Evolutionary conservation across 371 early-diverging fungal genomes (phyloP).

Genomic region (Batkoa obscura): DNA sequence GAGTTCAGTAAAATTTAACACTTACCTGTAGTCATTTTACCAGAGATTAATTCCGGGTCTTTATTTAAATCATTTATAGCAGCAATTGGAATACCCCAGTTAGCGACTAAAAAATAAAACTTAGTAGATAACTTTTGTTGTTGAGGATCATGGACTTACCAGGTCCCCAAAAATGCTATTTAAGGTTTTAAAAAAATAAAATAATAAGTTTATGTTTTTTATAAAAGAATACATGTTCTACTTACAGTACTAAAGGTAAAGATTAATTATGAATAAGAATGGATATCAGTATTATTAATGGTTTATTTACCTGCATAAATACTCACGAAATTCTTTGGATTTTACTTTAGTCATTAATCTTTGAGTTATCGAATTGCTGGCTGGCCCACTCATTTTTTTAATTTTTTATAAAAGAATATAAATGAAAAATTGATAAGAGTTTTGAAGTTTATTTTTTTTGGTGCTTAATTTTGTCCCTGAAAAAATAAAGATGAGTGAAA

Average conservation of each 20-base stretch:
- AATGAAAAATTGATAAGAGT: too few species aligned
- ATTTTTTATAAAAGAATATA: too few species aligned
- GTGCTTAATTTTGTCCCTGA: too few species aligned
- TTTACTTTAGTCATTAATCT: not conserved
- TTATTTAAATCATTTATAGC: constrained; percentile 86
- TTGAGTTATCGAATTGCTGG: not conserved
- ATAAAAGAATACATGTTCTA: not conserved
- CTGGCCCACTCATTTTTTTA: constrained; percentile 1
- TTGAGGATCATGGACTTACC: constrained; percentile 15
- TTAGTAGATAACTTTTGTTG: not conserved
- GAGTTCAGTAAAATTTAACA: not conserved
- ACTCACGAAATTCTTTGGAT: constrained; percentile 7
- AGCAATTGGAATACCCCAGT: constrained; percentile 95
- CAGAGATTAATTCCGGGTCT: constrained; percentile 83
- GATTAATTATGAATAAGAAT: not conserved
- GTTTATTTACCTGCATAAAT: constrained; percentile 8
- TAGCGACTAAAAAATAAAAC: constrained; percentile 41
- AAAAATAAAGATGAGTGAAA: too few species aligned
- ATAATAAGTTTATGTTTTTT: not conserved
- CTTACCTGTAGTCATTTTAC: constrained; percentile 79
- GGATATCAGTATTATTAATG: not conserved
- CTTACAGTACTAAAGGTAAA: not conserved
- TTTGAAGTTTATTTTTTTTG: too few species aligned
- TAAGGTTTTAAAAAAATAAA: not conserved
- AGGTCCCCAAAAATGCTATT: constrained; percentile 80